Evolutionary conservation across 768 basidiomycete genomes (phyloP).

Genomic region (Ramaria rubella): DNA sequence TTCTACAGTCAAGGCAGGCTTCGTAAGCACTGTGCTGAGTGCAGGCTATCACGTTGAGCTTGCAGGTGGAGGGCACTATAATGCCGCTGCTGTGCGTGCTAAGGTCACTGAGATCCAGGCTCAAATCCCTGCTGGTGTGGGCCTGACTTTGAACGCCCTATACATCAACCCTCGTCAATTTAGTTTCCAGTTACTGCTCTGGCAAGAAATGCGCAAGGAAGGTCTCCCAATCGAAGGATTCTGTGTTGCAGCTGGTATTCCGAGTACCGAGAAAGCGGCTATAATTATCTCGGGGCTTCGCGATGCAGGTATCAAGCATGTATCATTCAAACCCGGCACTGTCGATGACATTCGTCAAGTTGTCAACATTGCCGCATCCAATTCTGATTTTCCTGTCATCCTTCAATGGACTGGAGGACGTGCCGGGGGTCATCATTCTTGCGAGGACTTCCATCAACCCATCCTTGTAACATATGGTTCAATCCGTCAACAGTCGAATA

Average conservation of each 20-base stretch:
- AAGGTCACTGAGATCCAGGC: constrained; percentile 92
- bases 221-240: constrained; percentile 97
- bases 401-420: constrained; percentile 99
- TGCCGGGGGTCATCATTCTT: constrained; percentile 98
- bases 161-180: constrained; percentile 99
- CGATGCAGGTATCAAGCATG: constrained; percentile 85
- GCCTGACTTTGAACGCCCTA: constrained; percentile 88
- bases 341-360: constrained; percentile 98
- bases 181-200: constrained; percentile 92
- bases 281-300: constrained; percentile 88
- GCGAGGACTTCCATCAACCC: constrained; percentile 98
- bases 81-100: constrained; percentile 74
- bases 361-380: constrained; percentile 87
- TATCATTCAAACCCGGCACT: constrained; percentile 97
- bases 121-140: constrained; percentile 80
- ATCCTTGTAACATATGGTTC: constrained; percentile 83
- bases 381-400: constrained; percentile 95
- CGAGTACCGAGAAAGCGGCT: constrained; percentile 91
- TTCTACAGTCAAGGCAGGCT: constrained; percentile 90
- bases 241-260: constrained; percentile 97
- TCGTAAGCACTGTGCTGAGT: constrained; percentile 85
- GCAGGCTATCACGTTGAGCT: constrained; percentile 97
- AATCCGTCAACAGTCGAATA: constrained; percentile 85
- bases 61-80: constrained; percentile 98
- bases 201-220: constrained; percentile 96